Evolutionary conservation across 129 eudicot genomes (phyloP), one percentile per base, ranked within the genome.

Genomic region (Gnaphalium uliginosum): DNA sequence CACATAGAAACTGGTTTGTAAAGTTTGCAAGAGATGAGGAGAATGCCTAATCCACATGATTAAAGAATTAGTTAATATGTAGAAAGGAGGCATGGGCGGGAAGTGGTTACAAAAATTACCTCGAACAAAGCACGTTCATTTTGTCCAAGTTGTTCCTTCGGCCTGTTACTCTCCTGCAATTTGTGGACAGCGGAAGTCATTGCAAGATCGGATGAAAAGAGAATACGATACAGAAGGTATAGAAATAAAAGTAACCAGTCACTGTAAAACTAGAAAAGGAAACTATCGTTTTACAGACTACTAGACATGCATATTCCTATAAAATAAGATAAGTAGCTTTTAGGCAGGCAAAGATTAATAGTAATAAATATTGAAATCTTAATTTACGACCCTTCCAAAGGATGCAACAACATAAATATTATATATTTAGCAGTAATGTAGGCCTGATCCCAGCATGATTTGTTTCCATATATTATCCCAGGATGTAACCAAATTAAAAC

Each of bases 91-190:
- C 21, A 7, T 29, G 29, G 61, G 59, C 41, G 8, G 32, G 26
- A 50, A 19, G 71, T 35, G 17, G 50, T 66, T 33, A 37, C 4
- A 26, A 66, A 35, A 66, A 61, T 50, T 73, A 88, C 97, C 90
- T 91, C 97, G 25, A 69, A 21, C 14, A 69, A 33, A 72, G 81
- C 79, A 46, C 73, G 66, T 59, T 80, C 81, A 78, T 81, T 86
- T 75, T 66, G 86, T 71, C 81, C 85, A 61, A 46, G 63, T 54
- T 84, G 87, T 63, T 86, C 90, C 82, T 76, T 86, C 71, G 78
- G 37, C 69, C 65, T 21, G 53, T 79, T 72, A 78, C 71, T 48
- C 25, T 91, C 92, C 97, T 91, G 89, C 78, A 86, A 69, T 64
- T 32, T 51, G 25, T 23, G 24, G 43, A 65, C 29, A 37, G 71